A percentile compares a stretch with the other conserved stretches of the same genome.
phyloP scores from a whole-genome alignment of 371 early-diverging fungal genomes.

The Sporodiniella umbellata region DNA sequence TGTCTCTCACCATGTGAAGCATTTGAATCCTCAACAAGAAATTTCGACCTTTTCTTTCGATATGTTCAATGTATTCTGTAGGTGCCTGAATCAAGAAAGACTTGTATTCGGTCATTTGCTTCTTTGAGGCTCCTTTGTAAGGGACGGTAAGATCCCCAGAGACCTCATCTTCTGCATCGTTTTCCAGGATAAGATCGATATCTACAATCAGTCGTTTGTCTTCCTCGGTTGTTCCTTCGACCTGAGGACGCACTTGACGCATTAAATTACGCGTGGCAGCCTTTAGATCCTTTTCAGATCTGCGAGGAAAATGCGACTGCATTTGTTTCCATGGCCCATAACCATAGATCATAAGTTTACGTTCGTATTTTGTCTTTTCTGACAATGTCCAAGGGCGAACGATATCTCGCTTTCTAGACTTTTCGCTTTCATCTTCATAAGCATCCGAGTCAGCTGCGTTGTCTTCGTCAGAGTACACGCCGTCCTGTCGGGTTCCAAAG shows the following conservation, averaged over 20 bases:
- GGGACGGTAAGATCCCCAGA: constrained; percentile 42
- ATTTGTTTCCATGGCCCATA: constrained; percentile 74
- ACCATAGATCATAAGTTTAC: constrained; percentile 76
- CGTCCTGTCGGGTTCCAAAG: constrained; percentile 46
- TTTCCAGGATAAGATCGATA: constrained; percentile 26
- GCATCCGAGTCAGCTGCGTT: constrained; percentile 51
- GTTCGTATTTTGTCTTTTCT: constrained; percentile 70
- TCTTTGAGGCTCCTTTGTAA: constrained; percentile 55
- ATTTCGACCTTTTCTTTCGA: constrained; percentile 64
- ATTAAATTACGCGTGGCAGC: constrained; percentile 42
- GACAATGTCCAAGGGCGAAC: constrained; percentile 68
- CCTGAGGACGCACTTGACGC: constrained; percentile 26
- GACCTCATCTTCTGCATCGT: constrained; percentile 33
- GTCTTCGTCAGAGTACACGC: constrained; percentile 38
- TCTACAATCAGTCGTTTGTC: constrained; percentile 34
- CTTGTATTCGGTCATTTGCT: constrained; percentile 55
- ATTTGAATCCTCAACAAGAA: constrained; percentile 70
- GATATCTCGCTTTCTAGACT: constrained; percentile 8
- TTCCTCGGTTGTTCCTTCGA: constrained; percentile 30
- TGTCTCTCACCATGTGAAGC: constrained; percentile 68
- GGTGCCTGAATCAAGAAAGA: constrained; percentile 67
- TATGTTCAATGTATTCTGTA: constrained; percentile 67
- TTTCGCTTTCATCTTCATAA: constrained; percentile 35
- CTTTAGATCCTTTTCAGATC: constrained; percentile 55
- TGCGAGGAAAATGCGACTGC: constrained; percentile 46